phyloP scores from a whole-genome alignment of 2,329 filamentous ascomycete genomes.

The Colletotrichum caudatum region DNA sequence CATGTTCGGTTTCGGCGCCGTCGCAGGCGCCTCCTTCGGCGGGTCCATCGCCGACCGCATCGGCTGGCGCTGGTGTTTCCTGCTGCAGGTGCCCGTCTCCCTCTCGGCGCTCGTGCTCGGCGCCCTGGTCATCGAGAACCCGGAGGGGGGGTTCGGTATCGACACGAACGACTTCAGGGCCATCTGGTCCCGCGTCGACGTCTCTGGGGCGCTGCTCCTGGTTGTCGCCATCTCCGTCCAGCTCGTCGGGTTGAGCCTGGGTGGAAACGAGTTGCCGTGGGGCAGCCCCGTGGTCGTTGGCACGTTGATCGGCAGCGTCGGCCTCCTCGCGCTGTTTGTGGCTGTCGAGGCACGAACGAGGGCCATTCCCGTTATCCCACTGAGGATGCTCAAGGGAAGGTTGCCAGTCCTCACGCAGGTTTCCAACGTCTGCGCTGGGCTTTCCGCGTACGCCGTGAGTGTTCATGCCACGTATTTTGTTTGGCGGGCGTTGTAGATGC shows the following conservation, averaged over 20 bases:
- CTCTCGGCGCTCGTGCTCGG: constrained; percentile 66
- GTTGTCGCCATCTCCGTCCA: constrained; percentile 70
- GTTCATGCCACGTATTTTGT: too few species aligned
- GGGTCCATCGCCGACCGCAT: constrained; percentile 73
- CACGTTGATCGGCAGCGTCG: constrained; percentile 57
- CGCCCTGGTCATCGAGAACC: constrained; percentile 64
- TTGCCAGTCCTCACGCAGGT: constrained; percentile 67
- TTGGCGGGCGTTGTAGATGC: not conserved
- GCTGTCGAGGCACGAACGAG: constrained; percentile 61
- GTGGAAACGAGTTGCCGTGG: constrained; percentile 68
- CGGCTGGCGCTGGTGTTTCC: constrained; percentile 77
- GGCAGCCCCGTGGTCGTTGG: constrained; percentile 60
- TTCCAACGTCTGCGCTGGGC: constrained; percentile 70
- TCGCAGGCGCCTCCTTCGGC: constrained; percentile 73
- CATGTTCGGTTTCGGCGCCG: constrained; percentile 71
- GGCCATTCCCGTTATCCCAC: constrained; percentile 66
- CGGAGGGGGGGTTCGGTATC: constrained; percentile 48
- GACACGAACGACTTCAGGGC: constrained; percentile 49
- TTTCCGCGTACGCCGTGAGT: constrained; percentile 72
- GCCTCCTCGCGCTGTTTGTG: constrained; percentile 60
- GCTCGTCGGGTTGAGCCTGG: constrained; percentile 66
- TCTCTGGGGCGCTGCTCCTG: constrained; percentile 67
- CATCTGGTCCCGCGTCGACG: constrained; percentile 68
- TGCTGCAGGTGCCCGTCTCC: constrained; percentile 72
- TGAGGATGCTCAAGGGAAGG: constrained; percentile 67